Base-by-base conservation (phyloP, 2,329 filamentous ascomycete genomes). In the Tolypocladium pustulatum region DNA sequence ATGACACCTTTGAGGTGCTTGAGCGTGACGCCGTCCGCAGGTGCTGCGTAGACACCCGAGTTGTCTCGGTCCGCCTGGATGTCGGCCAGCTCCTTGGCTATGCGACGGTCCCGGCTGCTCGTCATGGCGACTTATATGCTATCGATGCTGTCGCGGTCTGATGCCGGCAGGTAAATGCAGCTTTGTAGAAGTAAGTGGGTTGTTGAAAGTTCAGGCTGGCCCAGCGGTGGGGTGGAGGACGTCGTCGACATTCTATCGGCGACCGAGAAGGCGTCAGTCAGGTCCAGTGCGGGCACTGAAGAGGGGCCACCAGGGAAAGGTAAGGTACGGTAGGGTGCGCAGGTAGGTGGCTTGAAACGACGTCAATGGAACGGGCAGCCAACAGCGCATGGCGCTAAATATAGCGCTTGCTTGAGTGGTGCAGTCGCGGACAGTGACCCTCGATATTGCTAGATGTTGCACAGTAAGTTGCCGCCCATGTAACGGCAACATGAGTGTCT, bases 1-100 rank as follows among this genome's bases (percentile, higher is more conserved):
- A 99, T 94, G 59, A 85, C 83, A 59, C 93, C 94, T 65, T 86
- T 86, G 62, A 99, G 84, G 68, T 93, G 89, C 59, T 87, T 90
- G 59, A 97, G 77, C 72, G 91, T 88, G 62, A 84, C 81, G 54
- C 82, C 82, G 61, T 83, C 81, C 59, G 85, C 75, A 1, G 86
- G 81, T 57, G 84, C 78, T 17, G 89, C 90, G 36, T 80, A 80
- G 67, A 97, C 90, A 61, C 90, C 87, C 25, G 91, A 95, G 61
- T 84, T 82, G 58, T 82, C 80, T 61, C 70, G 75, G 79, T 99
- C 94, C 61, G 79, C 78, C 55, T 85, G 75, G 64, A 94, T 90
- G 68, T 93, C 90, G 61, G 77, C 75, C 58, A 94, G 79, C 79
- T 94, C 90, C 74, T 92, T 93, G 63, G 82, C 77, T 57, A 94